Conservation (phyloP, 345 rosid species). For the Eucalyptus tenuipes region DNA sequence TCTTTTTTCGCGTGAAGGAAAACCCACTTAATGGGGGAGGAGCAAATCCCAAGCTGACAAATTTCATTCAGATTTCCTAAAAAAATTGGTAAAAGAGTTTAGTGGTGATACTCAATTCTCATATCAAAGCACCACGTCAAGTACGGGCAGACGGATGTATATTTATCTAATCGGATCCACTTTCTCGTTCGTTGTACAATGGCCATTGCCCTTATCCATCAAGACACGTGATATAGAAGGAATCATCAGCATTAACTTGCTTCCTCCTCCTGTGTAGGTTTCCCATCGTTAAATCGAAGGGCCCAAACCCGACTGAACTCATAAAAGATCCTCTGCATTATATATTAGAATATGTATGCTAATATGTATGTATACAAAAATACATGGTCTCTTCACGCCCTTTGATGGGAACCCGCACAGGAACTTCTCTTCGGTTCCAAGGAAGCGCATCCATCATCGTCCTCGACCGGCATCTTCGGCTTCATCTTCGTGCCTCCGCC, state of each 20-base stretch:
- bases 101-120: no score
- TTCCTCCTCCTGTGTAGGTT: background rate
- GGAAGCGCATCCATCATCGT: conserved; percentile 12
- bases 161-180: no score
- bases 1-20: no score
- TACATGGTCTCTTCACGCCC: background rate
- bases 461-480: conserved; percentile 43
- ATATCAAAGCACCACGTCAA: no score
- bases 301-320: background rate
- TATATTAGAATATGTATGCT: background rate
- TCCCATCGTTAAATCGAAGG: background rate
- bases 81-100: no score
- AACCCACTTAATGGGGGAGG: no score
- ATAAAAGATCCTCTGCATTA: background rate
- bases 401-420: no score
- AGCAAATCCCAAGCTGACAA: no score
- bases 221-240: background rate
- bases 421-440: conserved; percentile 41
- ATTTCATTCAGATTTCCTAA: no score
- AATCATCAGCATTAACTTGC: background rate
- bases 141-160: no score
- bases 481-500: conserved; percentile 52
- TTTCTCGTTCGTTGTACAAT: background rate
- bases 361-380: no score
- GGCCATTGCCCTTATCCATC: background rate